Evolutionary conservation across 1,284 basidiomycete genomes (phyloP).

Genomic region (Leccinum solheimii): DNA sequence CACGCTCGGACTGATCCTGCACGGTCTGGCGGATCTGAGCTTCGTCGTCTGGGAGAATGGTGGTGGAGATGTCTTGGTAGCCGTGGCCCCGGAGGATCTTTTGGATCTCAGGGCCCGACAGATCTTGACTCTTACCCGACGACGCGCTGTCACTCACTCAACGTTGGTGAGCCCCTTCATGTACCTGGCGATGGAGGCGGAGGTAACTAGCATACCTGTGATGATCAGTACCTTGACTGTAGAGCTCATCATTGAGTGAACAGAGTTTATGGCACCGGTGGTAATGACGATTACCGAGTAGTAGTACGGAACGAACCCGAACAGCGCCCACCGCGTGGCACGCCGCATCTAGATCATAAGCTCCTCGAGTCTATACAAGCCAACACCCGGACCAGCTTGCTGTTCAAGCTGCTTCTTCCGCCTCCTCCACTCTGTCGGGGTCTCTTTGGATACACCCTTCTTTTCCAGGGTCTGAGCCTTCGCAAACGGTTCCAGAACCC

Average conservation of each 20-base stretch:
- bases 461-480: slow-evolving; percentile 48
- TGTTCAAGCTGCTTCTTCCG: slow-evolving; percentile 54
- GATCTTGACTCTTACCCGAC: slow-evolving; percentile 51
- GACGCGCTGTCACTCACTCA: slow-evolving; percentile 73
- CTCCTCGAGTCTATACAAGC: slow-evolving; percentile 71
- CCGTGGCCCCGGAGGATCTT: slow-evolving; percentile 46
- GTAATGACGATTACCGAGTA: background rate
- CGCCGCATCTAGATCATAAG: slow-evolving; percentile 48
- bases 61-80: slow-evolving; percentile 39
- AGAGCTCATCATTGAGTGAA: slow-evolving; percentile 18
- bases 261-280: background rate
- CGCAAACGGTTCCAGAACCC: slow-evolving; percentile 60
- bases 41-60: slow-evolving; percentile 66
- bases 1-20: slow-evolving; percentile 44
- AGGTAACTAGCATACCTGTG: slow-evolving; percentile 22
- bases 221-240: slow-evolving; percentile 24
- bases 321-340: background rate
- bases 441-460: slow-evolving; percentile 36
- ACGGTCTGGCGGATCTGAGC: slow-evolving; percentile 50
- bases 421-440: slow-evolving; percentile 54
- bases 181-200: background rate
- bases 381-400: slow-evolving; percentile 53
- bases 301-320: background rate
- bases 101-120: slow-evolving; percentile 64
- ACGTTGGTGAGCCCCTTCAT: slow-evolving; percentile 11